Evolutionary conservation across 129 eudicot genomes (phyloP).

Genomic region (Centrapalus pauciflorus): DNA sequence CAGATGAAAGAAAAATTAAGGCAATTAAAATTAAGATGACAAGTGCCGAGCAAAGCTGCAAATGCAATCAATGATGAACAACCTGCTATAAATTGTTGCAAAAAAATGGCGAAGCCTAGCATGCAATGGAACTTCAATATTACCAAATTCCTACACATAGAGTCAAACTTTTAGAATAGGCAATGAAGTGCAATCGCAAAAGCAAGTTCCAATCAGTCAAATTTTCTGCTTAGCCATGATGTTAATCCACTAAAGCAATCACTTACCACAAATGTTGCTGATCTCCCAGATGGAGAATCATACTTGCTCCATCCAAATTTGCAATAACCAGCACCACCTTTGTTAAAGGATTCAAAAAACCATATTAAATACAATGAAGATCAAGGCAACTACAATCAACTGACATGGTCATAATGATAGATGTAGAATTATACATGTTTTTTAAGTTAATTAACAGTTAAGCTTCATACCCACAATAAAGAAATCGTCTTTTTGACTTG

Average conservation of each 20-base stretch:
- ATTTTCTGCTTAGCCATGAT: not conserved
- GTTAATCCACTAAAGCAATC: not conserved
- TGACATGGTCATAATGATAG: not conserved
- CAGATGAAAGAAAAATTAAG: not conserved
- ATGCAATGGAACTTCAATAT: slow-evolving; percentile 83
- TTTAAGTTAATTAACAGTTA: not conserved
- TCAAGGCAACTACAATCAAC: not conserved
- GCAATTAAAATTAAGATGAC: not conserved
- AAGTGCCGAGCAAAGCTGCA: not conserved
- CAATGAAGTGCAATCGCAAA: not conserved
- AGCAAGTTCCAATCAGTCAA: not conserved
- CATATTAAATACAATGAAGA: too few species aligned
- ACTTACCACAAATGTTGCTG: slow-evolving; percentile 89
- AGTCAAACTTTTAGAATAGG: slow-evolving; percentile 3
- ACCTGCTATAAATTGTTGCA: slow-evolving; percentile 80
- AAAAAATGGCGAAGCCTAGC: slow-evolving; percentile 84
- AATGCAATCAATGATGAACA: not conserved
- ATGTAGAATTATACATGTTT: not conserved
- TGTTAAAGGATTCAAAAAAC: too few species aligned
- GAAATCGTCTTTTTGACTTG: too few species aligned
- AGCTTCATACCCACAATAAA: too few species aligned
- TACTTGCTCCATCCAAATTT: slow-evolving; percentile 97
- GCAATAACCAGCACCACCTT: slow-evolving; percentile 98
- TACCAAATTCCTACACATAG: slow-evolving; percentile 86
- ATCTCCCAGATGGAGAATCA: slow-evolving; percentile 74